Conservation (phyloP, 352 stramenopile genomes). For the Albugo candida region DNA sequence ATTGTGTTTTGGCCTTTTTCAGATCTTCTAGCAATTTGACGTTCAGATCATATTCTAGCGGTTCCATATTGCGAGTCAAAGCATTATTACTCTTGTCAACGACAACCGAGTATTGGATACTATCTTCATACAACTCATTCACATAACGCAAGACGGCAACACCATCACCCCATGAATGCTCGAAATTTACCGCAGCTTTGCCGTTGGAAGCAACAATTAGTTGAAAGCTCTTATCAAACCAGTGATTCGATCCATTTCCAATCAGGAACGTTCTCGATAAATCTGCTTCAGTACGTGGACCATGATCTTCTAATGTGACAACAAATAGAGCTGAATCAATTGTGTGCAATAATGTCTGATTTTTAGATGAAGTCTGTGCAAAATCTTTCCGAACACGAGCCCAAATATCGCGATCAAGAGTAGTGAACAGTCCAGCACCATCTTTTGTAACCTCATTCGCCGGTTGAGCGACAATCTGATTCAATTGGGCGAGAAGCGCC, state of each 20-base stretch:
- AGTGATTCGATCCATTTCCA: conserved; percentile 74
- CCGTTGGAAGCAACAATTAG: conserved; percentile 70
- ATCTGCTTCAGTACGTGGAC: conserved; percentile 28
- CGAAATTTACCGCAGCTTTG: conserved; percentile 73
- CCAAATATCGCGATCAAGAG: conserved; percentile 54
- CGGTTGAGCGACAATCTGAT: not conserved
- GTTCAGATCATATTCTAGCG: conserved; percentile 45
- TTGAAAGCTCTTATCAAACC: conserved; percentile 88
- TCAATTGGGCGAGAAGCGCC: too few species aligned
- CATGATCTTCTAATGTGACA: conserved; percentile 51
- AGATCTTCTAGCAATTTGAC: conserved; percentile 35
- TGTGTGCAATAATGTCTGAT: conserved; percentile 46
- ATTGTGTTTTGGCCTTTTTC: conserved; percentile 42
- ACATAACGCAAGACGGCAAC: conserved; percentile 77
- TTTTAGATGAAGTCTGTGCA: conserved; percentile 23
- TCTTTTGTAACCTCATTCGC: conserved; percentile 1
- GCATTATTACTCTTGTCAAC: conserved; percentile 13
- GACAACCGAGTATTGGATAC: conserved; percentile 49
- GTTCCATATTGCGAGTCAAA: conserved; percentile 8
- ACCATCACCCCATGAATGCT: conserved; percentile 81
- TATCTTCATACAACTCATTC: conserved; percentile 76
- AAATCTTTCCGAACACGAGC: conserved; percentile 39
- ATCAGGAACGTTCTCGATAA: conserved; percentile 63
- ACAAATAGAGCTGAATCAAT: conserved; percentile 80
- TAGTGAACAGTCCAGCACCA: conserved; percentile 8